phyloP scores from a whole-genome alignment of 495 filamentous ascomycete genomes.

The Lepraria neglecta region DNA sequence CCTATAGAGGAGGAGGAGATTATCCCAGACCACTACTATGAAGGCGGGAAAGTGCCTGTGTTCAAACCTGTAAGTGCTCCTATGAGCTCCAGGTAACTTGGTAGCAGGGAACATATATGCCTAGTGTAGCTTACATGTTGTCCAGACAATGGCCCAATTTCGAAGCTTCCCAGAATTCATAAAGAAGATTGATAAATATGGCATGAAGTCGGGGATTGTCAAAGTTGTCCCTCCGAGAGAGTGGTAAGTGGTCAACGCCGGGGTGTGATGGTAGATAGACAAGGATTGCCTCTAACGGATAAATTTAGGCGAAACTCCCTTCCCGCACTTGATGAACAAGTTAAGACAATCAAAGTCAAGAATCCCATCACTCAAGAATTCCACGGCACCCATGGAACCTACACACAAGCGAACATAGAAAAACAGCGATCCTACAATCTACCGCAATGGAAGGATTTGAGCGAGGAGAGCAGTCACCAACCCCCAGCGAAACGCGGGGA shows the following conservation, averaged over 20 bases:
- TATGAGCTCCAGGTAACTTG: not conserved
- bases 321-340: conserved; percentile 68
- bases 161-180: conserved; percentile 83
- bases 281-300: not conserved
- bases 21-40: conserved; percentile 80
- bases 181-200: conserved; percentile 82
- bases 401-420: conserved; percentile 92
- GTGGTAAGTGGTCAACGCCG: conserved; percentile 57
- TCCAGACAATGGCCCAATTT: conserved; percentile 84
- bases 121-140: not conserved
- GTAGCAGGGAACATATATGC: not conserved
- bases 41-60: conserved; percentile 78
- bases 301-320: conserved; percentile 58
- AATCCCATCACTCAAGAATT: conserved; percentile 98
- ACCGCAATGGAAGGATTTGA: conserved; percentile 88
- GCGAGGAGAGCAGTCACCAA: conserved; percentile 89
- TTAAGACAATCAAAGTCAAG: conserved; percentile 88
- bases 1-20: conserved; percentile 57
- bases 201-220: conserved; percentile 94
- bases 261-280: not conserved
- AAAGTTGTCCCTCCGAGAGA: conserved; percentile 92
- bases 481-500: conserved; percentile 92
- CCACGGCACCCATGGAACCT: conserved; percentile 85
- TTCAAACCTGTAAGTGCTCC: conserved; percentile 71
- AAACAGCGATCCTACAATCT: conserved; percentile 93